Evolutionary conservation across 306 rosid genomes (phyloP).

Genomic region (Cucurbita ficifolia): DNA sequence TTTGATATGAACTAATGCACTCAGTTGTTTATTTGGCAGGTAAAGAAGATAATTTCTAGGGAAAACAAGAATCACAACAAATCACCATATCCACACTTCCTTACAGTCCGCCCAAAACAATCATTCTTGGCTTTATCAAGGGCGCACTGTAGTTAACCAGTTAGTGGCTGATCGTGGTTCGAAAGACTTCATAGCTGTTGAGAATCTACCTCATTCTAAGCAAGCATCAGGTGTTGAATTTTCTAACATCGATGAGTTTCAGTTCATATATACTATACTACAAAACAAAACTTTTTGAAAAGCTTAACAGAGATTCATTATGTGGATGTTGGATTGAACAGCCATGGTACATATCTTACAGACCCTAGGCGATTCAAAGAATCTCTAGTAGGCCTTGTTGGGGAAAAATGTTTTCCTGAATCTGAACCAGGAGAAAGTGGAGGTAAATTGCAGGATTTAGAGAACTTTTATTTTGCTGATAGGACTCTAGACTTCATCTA

Average conservation of each 20-base stretch:
- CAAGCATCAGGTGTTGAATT: conserved; percentile 1
- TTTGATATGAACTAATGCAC: neutral
- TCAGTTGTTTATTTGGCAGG: conserved; percentile 30
- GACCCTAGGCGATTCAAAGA: conserved; percentile 30
- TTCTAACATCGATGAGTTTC: conserved; percentile 9
- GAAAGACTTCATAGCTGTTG: conserved; percentile 14
- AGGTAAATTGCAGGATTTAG: conserved; percentile 31
- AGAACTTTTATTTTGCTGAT: conserved; percentile 49
- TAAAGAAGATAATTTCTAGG: conserved; percentile 14
- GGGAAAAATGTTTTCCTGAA: conserved; percentile 39
- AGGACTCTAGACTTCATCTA: neutral
- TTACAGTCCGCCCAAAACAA: conserved; percentile 30
- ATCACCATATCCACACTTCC: conserved; percentile 3
- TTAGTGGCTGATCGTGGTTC: conserved; percentile 59
- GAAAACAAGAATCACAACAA: conserved; percentile 11
- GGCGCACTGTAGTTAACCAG: conserved; percentile 77
- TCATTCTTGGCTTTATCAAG: conserved; percentile 80
- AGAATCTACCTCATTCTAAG: conserved; percentile 2
- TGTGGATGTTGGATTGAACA: conserved; percentile 75
- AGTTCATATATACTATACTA: conserved; percentile 27
- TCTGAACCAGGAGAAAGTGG: conserved; percentile 30
- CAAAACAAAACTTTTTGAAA: conserved; percentile 34
- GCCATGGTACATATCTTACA: conserved; percentile 60
- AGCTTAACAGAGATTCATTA: conserved; percentile 67
- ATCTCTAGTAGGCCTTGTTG: conserved; percentile 26